Percentiles rank a stretch among this genome's conserved stretches.
Evolutionary conservation across 805 yeast species (phyloP).

Genomic region (Clavispora asparagi): DNA sequence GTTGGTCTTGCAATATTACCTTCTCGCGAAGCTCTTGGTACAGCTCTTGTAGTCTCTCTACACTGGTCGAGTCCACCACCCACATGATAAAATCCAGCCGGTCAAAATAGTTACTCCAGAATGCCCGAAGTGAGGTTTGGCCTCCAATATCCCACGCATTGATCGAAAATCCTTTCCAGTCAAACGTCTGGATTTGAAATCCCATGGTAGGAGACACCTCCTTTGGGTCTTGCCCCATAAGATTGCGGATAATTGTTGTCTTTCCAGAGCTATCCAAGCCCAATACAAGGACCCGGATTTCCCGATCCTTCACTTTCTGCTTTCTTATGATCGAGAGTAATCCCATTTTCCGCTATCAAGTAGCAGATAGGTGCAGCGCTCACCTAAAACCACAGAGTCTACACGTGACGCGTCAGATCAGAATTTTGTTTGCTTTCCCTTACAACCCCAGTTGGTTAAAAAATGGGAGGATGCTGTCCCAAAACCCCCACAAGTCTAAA

Average conservation of each 20-base stretch:
- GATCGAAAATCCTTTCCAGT: conserved; percentile 38
- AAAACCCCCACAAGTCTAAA: not conserved
- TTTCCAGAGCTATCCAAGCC: conserved; percentile 93
- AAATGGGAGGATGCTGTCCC: not conserved
- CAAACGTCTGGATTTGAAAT: conserved; percentile 66
- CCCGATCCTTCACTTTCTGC: conserved; percentile 76
- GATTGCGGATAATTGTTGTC: conserved; percentile 67
- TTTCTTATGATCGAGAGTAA: conserved; percentile 72
- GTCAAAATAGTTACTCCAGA: conserved; percentile 83
- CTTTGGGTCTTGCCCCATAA: conserved; percentile 46
- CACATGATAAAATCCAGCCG: conserved; percentile 69
- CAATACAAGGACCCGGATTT: conserved; percentile 65
- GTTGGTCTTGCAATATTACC: conserved; percentile 59
- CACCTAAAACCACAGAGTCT: not conserved
- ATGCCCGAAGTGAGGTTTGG: conserved; percentile 34
- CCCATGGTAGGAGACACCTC: conserved; percentile 88
- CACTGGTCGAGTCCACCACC: conserved; percentile 72
- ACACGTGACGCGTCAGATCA: not conserved
- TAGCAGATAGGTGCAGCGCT: not conserved
- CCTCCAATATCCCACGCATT: conserved; percentile 89
- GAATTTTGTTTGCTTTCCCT: not conserved
- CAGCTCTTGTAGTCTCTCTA: conserved; percentile 62
- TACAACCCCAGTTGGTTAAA: not conserved
- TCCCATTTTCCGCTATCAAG: conserved; percentile 51
- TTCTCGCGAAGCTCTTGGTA: conserved; percentile 55